A percentile compares a stretch with the other conserved stretches of the same genome.
Conservation (phyloP, 805 yeast species). For the Lipomyces kockii region DNA sequence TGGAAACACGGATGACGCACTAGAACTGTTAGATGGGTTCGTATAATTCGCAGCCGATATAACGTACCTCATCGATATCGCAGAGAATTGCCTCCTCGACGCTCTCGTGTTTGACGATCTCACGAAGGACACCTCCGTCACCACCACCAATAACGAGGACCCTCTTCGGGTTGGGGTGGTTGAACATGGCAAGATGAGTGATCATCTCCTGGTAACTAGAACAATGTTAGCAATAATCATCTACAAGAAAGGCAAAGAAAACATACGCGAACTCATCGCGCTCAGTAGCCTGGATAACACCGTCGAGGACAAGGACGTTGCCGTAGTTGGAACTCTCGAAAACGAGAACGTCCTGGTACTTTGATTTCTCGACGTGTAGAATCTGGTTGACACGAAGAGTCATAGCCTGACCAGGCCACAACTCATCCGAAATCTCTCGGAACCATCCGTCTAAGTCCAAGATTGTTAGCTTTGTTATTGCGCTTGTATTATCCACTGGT, state of each 20-base stretch:
- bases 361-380: conserved; percentile 80
- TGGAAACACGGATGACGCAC: conserved; percentile 77
- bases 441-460: conserved; percentile 82
- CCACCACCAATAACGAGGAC: conserved; percentile 98
- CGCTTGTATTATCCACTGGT: neutral
- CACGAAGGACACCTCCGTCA: conserved; percentile 97
- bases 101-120: conserved; percentile 82
- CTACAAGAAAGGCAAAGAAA: neutral
- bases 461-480: conserved; percentile 8
- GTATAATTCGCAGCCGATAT: neutral
- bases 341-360: conserved; percentile 91
- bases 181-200: conserved; percentile 87
- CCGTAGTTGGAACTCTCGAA: conserved; percentile 94
- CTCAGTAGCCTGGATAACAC: conserved; percentile 94
- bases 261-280: conserved; percentile 85
- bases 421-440: conserved; percentile 89
- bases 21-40: neutral
- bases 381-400: conserved; percentile 84
- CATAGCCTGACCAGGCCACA: conserved; percentile 99
- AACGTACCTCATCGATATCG: conserved; percentile 84
- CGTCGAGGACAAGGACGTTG: conserved; percentile 91
- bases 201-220: conserved; percentile 91
- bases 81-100: conserved; percentile 90
- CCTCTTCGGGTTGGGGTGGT: conserved; percentile 92
- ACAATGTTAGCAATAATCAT: neutral